Evolutionary conservation across 371 early-diverging fungal species (phyloP), one percentile per base, ranked within the genome.

Genomic region (Entomophthora muscae): DNA sequence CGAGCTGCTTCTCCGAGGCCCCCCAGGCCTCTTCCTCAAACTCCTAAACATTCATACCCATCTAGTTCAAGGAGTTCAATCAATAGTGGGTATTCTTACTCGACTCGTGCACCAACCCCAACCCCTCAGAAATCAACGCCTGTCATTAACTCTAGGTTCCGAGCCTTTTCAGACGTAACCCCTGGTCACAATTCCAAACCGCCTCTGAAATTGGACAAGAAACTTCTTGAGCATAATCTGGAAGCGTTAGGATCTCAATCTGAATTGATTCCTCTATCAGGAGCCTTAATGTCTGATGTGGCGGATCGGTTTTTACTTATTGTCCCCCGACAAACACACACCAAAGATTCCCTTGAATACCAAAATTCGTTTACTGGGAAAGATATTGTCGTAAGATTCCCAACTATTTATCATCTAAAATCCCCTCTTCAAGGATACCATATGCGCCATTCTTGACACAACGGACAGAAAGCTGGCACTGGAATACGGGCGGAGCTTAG

Each of bases 401-500:
- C 27, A 59, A 57, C 33, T 33, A 21, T 1, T 23, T 57, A 55
- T 21, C 21, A 52, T 29, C 21, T 33, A 29, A 57, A 28, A 58
- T 26, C 61, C 61, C n/a, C n/a, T n/a, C n/a, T n/a, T n/a, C 32
- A 75, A 88, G 86, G 88, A 88, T 66, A 82, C 80, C 64, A 69
- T 91, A 30, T 74, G 76, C 0, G 71, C 66, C 7, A 79, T 92
- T 30, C 86, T 91, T 68, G 78, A 82, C 65, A 84, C 91, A 0
- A 81, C 77, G 1, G 93, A 94, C 68, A 80, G 95, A 56, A 90
- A 92, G 63, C 68, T 91, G 58, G 88, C 91, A 0, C 70, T 93
- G 2, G 72, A 89, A 1, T 71, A 90, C 10, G 93, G 93, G 1
- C 79, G 93, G n/a, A 84, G 90, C 7, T 70, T 94, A 66, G 92